phyloP scores from a whole-genome alignment of 2,329 filamentous ascomycete genomes.

The Penicillium sp. region DNA sequence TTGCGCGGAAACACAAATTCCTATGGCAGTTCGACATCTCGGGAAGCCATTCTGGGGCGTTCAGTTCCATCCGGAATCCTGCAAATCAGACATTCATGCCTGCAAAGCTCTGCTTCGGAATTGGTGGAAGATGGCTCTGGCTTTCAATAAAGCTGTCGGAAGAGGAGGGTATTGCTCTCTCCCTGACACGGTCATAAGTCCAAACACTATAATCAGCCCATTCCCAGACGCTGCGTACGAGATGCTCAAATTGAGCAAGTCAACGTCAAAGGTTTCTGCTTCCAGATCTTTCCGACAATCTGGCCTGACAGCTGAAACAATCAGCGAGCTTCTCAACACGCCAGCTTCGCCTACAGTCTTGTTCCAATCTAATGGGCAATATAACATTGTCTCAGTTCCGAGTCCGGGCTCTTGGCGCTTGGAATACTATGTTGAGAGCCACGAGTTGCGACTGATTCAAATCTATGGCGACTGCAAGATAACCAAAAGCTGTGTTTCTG shows the following conservation, averaged over 20 bases:
- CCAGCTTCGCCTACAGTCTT: conserved; percentile 36
- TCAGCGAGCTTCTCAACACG: conserved; percentile 38
- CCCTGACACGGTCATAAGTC: conserved; percentile 21
- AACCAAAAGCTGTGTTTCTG: conserved; percentile 20
- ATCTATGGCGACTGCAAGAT: conserved; percentile 10
- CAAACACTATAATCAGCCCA: conserved; percentile 15
- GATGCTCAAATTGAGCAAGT: conserved; percentile 36
- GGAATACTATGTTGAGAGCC: conserved; percentile 33
- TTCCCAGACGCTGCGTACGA: conserved; percentile 51
- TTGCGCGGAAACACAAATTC: conserved; percentile 46
- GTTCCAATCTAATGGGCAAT: conserved; percentile 48
- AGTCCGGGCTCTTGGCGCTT: conserved; percentile 40
- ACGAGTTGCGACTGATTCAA: conserved; percentile 27
- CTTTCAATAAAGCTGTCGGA: conserved; percentile 57
- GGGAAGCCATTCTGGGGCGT: conserved; percentile 78
- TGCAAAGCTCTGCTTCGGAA: conserved; percentile 65
- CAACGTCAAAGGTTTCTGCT: conserved; percentile 28
- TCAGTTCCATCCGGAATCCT: conserved; percentile 91
- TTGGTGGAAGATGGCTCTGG: conserved; percentile 70
- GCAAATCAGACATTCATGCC: conserved; percentile 67
- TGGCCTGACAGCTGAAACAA: conserved; percentile 31
- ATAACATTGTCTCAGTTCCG: conserved; percentile 39
- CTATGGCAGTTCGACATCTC: conserved; percentile 76
- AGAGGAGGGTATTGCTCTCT: conserved; percentile 25
- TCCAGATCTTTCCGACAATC: conserved; percentile 27